Evolutionary conservation across 306 rosid species (phyloP).

Genomic region (Lathyrus oleraceus): DNA sequence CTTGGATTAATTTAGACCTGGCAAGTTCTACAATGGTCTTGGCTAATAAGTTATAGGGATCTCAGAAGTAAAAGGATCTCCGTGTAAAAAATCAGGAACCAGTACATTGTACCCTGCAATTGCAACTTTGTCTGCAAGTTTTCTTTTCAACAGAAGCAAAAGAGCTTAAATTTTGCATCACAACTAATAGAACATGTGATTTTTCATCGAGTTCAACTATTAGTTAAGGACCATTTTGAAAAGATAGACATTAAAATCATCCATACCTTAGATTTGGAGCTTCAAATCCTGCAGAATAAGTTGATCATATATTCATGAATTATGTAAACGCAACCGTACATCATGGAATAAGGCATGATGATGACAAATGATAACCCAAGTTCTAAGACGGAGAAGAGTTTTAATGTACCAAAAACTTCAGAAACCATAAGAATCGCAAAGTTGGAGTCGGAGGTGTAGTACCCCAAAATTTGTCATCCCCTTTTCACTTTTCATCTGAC

Average conservation of each 20-base stretch:
- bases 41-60: constrained; percentile 37
- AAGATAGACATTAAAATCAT: not conserved
- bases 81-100: constrained; percentile 61
- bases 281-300: constrained; percentile 12
- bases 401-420: constrained; percentile 25
- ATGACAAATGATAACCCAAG: not conserved
- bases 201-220: too few species aligned
- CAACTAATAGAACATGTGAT: not conserved
- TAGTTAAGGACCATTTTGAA: too few species aligned
- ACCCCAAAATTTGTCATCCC: too few species aligned
- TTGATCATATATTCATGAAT: not conserved
- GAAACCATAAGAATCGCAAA: constrained; percentile 25
- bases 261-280: constrained; percentile 16
- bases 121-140: constrained; percentile 68
- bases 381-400: not conserved
- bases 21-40: constrained; percentile 61
- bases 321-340: not conserved
- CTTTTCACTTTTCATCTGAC: too few species aligned
- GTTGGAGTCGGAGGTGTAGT: not conserved
- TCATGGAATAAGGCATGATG: too few species aligned
- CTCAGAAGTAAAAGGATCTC: constrained; percentile 53
- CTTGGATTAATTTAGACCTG: constrained; percentile 44
- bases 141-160: constrained; percentile 42
- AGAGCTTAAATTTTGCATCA: not conserved
- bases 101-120: constrained; percentile 62